Conservation (phyloP, 768 basidiomycete species). For the Tricholoma sp. region DNA sequence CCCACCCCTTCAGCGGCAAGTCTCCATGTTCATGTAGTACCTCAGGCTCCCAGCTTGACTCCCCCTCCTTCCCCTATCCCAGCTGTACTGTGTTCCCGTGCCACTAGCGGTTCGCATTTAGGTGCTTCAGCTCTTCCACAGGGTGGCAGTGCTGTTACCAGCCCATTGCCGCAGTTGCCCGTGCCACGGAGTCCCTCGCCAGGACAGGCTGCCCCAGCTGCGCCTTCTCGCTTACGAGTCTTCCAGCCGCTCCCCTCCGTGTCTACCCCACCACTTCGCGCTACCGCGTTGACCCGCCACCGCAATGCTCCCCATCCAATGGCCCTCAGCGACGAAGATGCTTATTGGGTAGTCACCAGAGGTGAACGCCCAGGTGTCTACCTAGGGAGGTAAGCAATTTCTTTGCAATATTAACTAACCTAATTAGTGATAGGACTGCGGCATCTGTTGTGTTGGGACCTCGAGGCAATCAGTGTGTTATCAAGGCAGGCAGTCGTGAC, state of each 20-base stretch:
- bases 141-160: background rate
- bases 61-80: no score
- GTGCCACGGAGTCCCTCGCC: background rate
- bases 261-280: no score
- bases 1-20: background rate
- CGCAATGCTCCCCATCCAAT: background rate
- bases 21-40: no score
- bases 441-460: background rate
- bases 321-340: no score
- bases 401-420: background rate
- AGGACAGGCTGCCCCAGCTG: background rate
- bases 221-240: background rate
- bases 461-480: background rate
- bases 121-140: background rate
- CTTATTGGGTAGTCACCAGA: slow-evolving; percentile 1
- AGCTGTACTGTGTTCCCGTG: no score
- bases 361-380: slow-evolving; percentile 1
- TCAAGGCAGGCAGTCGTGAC: no score
- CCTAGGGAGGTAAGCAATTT: background rate
- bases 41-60: no score
- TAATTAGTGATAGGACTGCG: no score
- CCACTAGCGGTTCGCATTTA: no score
- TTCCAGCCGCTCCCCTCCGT: background rate
- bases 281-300: background rate
- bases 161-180: background rate